phyloP scores from a whole-genome alignment of 768 basidiomycete genomes.

The Mycena chlorophos region DNA sequence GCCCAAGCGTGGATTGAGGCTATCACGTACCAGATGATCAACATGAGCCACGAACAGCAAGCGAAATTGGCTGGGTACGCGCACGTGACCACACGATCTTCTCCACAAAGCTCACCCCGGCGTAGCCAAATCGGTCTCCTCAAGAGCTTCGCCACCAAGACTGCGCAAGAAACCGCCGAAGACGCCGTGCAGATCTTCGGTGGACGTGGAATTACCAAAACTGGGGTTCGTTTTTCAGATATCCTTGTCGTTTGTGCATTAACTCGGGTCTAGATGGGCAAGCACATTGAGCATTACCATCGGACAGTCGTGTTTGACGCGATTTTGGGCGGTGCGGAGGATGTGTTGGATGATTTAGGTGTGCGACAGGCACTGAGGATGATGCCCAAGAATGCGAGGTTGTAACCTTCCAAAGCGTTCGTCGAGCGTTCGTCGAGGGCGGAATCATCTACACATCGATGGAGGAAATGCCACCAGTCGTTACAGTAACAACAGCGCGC shows the following conservation, averaged over 20 bases:
- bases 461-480: too few relatives aligned
- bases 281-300: slow-evolving; percentile 50
- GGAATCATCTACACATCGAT: too few relatives aligned
- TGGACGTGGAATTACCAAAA: slow-evolving; percentile 79
- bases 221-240: too few relatives aligned
- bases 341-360: slow-evolving; percentile 43
- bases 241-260: too few relatives aligned
- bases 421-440: too few relatives aligned
- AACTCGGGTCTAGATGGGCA: too few relatives aligned
- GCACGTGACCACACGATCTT: neutral
- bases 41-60: slow-evolving; percentile 82
- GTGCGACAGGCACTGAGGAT: slow-evolving; percentile 57
- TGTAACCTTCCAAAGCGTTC: too few relatives aligned
- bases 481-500: too few relatives aligned
- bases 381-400: slow-evolving; percentile 43
- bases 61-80: slow-evolving; percentile 30
- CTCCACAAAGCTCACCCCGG: neutral
- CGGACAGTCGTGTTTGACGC: slow-evolving; percentile 37
- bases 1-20: slow-evolving; percentile 60
- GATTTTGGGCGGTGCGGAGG: slow-evolving; percentile 26
- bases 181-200: slow-evolving; percentile 73
- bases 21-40: slow-evolving; percentile 52
- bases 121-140: neutral
- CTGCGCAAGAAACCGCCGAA: slow-evolving; percentile 25
- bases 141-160: neutral